Conservation (phyloP, 371 early-diverging fungal species). For the Mortierella sp. region DNA sequence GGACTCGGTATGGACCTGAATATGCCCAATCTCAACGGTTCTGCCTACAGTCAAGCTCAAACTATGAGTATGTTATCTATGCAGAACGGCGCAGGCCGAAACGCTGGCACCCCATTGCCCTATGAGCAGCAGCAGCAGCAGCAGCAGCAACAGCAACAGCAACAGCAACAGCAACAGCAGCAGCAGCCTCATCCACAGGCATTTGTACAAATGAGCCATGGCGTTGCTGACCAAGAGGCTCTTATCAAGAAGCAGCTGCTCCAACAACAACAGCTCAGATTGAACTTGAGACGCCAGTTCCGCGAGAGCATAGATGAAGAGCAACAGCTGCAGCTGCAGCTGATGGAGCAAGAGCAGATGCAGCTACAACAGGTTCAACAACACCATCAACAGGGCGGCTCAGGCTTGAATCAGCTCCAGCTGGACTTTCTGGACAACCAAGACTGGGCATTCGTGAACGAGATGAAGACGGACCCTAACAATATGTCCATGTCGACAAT, state of each 20-base stretch:
- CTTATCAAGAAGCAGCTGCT: constrained; percentile 23
- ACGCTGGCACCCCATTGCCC: constrained; percentile 2
- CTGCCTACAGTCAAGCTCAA: constrained; percentile 19
- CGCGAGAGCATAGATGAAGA: constrained; percentile 38
- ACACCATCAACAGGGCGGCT: constrained; percentile 21
- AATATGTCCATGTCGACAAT: background rate
- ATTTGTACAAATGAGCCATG: too few relatives aligned
- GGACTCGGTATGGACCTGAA: constrained; percentile 17
- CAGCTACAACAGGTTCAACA: constrained; percentile 40
- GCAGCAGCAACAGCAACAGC: constrained; percentile 20
- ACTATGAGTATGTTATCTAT: constrained; percentile 36
- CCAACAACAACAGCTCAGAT: constrained; percentile 35
- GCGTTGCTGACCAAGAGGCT: too few relatives aligned
- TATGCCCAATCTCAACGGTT: constrained; percentile 6
- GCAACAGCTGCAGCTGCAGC: constrained; percentile 36
- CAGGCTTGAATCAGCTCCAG: constrained; percentile 27
- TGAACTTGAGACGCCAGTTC: constrained; percentile 32
- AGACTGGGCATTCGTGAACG: constrained; percentile 52
- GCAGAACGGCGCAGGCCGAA: constrained; percentile 20
- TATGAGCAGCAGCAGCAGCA: constrained; percentile 33
- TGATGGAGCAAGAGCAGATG: constrained; percentile 50
- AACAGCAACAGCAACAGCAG: background rate
- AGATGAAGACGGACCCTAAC: constrained; percentile 25
- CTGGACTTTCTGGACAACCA: constrained; percentile 46
- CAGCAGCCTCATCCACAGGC: background rate